phyloP scores from a whole-genome alignment of 176 grass and related monocot genomes.

The Rhipidocladum racemiflorum region DNA sequence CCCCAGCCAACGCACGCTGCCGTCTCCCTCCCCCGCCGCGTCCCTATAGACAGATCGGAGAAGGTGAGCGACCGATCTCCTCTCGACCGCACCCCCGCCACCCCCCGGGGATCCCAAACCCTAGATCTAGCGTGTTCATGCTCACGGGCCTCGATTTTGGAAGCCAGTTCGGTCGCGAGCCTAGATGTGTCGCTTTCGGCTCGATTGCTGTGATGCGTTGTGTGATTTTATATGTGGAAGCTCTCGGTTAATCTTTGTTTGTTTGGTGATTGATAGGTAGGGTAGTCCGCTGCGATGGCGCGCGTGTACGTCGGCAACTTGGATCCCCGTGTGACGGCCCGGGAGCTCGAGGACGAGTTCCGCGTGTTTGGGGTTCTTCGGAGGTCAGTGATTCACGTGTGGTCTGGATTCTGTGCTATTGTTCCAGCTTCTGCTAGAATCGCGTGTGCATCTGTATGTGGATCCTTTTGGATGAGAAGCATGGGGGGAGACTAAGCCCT shows the following conservation, averaged over 20 bases:
- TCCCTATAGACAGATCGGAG: not conserved
- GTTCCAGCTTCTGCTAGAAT: not conserved
- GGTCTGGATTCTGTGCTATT: not conserved
- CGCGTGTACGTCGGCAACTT: constrained; percentile 80
- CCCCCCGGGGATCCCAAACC: not conserved
- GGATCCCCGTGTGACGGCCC: constrained; percentile 54
- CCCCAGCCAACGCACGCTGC: not conserved
- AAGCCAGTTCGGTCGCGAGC: not conserved
- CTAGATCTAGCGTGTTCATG: constrained; percentile 16
- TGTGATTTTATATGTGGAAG: not conserved
- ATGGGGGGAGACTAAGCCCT: not conserved
- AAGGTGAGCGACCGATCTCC: not conserved
- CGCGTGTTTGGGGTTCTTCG: constrained; percentile 67
- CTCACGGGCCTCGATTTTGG: not conserved
- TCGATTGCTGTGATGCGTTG: not conserved
- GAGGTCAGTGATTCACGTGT: constrained; percentile 42
- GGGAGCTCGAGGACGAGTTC: constrained; percentile 86
- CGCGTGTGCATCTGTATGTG: not conserved
- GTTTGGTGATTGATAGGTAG: not conserved
- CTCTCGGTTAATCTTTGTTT: not conserved
- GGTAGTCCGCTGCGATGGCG: constrained; percentile 40
- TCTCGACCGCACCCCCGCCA: not conserved
- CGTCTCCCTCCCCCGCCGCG: not conserved
- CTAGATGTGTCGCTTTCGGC: not conserved
- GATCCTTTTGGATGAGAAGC: not conserved